Conservation (phyloP, 140 eudicot species). For the Ambrosia hybrid region DNA sequence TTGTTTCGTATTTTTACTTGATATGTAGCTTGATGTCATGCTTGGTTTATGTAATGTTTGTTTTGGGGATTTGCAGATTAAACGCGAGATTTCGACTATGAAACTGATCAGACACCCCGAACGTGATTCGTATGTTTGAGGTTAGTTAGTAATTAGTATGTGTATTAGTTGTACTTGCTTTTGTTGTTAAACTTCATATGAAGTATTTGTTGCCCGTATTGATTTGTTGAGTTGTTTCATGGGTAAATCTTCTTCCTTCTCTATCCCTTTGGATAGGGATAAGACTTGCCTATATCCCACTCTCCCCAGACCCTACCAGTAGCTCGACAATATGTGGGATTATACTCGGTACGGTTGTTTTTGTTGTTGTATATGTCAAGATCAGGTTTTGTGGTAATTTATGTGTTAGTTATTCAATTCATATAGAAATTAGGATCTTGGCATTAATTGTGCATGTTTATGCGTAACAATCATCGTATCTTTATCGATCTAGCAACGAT, state of each 20-base stretch:
- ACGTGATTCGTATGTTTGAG: slow-evolving; percentile 95
- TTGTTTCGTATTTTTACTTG: background rate
- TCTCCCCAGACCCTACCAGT: no score
- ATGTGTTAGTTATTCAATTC: no score
- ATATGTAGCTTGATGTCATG: background rate
- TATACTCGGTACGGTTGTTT: no score
- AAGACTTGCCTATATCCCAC: no score
- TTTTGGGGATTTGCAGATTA: slow-evolving; percentile 62
- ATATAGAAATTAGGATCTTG: slow-evolving; percentile 16
- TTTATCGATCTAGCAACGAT: background rate
- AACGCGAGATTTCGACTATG: slow-evolving; percentile 98
- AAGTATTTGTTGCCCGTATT: background rate
- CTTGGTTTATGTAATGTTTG: slow-evolving; percentile 8
- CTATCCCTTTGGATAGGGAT: no score
- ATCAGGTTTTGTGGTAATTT: background rate
- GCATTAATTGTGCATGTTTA: slow-evolving; percentile 12
- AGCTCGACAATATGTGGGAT: no score
- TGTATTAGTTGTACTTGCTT: background rate
- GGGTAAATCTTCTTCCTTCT: no score
- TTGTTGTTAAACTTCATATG: slow-evolving; percentile 4
- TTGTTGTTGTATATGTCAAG: no score
- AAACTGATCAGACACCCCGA: slow-evolving; percentile 91
- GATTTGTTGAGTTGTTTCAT: background rate
- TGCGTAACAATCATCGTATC: background rate
- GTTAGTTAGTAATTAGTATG: slow-evolving; percentile 46